phyloP scores from a whole-genome alignment of 495 filamentous ascomycete genomes.

The Penicillium bovifimosum region DNA sequence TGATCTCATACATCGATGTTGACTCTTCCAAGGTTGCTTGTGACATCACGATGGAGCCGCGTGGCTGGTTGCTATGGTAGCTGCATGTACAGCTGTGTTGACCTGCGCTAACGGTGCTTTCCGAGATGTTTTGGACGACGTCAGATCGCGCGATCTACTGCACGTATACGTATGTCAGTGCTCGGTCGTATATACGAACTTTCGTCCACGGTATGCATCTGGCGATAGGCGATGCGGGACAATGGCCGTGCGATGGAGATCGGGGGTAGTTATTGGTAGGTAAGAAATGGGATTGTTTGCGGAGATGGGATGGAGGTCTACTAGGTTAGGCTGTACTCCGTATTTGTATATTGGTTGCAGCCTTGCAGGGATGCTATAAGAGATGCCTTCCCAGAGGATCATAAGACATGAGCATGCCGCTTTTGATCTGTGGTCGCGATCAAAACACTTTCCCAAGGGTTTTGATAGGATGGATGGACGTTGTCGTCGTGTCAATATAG shows the following conservation, averaged over 20 bases:
- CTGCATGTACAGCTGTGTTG: background rate
- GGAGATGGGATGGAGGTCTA: background rate
- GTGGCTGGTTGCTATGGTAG: conserved; percentile 1
- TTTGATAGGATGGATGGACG: too few relatives aligned
- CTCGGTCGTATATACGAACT: background rate
- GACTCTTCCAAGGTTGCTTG: background rate
- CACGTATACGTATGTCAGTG: background rate
- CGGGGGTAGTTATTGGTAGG: background rate
- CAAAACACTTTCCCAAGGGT: too few relatives aligned
- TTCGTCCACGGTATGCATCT: too few relatives aligned
- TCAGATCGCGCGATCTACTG: background rate
- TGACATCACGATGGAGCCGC: conserved; percentile 1
- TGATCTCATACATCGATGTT: too few relatives aligned
- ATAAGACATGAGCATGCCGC: background rate
- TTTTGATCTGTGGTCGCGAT: background rate
- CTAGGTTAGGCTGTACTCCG: background rate
- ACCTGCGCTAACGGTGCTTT: background rate
- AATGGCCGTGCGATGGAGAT: background rate
- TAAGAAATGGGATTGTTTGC: background rate
- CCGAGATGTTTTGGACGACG: background rate
- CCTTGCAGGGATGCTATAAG: background rate
- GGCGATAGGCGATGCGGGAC: background rate
- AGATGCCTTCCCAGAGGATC: background rate
- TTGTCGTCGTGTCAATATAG: background rate
- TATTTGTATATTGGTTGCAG: background rate